Base-by-base conservation (phyloP, 208 protist species). In the Trypanosoma scelopori region DNA sequence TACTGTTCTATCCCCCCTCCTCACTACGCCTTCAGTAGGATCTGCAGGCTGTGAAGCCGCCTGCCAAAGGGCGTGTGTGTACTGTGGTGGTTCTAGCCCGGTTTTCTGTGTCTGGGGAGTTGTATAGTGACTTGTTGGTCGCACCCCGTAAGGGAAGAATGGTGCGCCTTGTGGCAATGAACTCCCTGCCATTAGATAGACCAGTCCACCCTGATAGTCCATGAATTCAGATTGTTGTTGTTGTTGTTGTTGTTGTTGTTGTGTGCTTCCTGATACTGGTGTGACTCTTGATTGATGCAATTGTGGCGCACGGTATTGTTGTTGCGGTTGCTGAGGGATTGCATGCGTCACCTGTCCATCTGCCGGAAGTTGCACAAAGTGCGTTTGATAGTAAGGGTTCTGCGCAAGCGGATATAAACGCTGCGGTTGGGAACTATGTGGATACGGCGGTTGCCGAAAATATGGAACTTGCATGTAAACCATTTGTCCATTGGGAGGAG, bases 61-160 rank as follows among this genome's bases (percentile, higher is more conserved):
- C 32, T 51, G 57, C 42, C 35, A 46, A n/a, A 53, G 18, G 23
- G 20, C 30, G 39, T 25, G 25, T 48, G 32, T 59, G 52, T 59
- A 53, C 6, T 32, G 9, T 11, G 59, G 25, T 23, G 30, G 51
- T 25, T 67, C 28, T 13, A 32, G 22, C 11, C n/a, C 7, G 20
- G 22, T 30, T 23, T 59, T 32, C 16, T 45, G 12, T 16, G 39
- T 22, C 37, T 46, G 35, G 6, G 53, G 13, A 39, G 22, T 35
- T 28, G 57, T 51, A 65, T 89, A 92, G 27, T 76, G 76, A 7
- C 43, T 52, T 27, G 82, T 69, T 49, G 79, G 72, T 6, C 64
- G 53, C 27, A 87, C 82, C 32, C 85, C 85, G 12, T 80, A 71
- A 7, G 78, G 78, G 46, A 79, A 89, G 53, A 92, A 89, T 3